These are phyloP conservation scores for Marchantia paleacea DNA, from an alignment of 225 moss, liverwort and hornwort species.

Conservation along the genomic window DNA sequence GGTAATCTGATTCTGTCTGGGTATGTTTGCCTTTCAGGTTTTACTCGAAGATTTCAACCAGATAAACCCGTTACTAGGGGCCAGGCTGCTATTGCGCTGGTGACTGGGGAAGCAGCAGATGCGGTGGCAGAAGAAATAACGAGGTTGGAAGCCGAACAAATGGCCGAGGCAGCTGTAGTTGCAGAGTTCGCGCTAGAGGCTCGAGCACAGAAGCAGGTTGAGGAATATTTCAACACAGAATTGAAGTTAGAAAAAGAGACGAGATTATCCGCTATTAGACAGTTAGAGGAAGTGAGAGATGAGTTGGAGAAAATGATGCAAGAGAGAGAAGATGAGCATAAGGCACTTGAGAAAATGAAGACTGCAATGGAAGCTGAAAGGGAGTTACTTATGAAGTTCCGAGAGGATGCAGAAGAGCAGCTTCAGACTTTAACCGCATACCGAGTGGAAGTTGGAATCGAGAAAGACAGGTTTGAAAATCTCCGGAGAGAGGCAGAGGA, in stretches of 20 bases:
- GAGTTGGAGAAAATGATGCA: slow-evolving; percentile 54
- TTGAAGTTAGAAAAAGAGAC: slow-evolving; percentile 65
- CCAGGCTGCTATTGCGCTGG: slow-evolving; percentile 91
- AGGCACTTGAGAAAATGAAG: slow-evolving; percentile 53
- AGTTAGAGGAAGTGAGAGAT: slow-evolving; percentile 45
- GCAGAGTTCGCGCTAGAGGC: slow-evolving; percentile 81
- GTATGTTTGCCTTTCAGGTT: slow-evolving; percentile 35
- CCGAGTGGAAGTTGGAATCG: slow-evolving; percentile 65
- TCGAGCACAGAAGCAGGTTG: slow-evolving; percentile 69
- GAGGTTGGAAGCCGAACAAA: slow-evolving; percentile 83
- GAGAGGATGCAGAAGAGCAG: slow-evolving; percentile 73
- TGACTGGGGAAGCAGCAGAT: slow-evolving; percentile 80
- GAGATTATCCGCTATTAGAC: slow-evolving; percentile 56
- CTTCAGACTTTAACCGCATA: slow-evolving; percentile 57
- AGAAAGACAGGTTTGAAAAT: slow-evolving; percentile 64
- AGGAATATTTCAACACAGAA: slow-evolving; percentile 70
- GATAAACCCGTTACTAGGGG: slow-evolving; percentile 80
- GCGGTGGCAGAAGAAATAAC: slow-evolving; percentile 79
- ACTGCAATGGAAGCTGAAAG: slow-evolving; percentile 65
- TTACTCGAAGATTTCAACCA: slow-evolving; percentile 87
- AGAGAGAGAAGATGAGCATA: slow-evolving; percentile 63
- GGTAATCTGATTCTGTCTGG: neutral
- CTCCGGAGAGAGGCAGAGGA: slow-evolving; percentile 61
- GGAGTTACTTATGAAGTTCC: slow-evolving; percentile 55
- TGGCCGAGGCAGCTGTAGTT: slow-evolving; percentile 90